Evolutionary conservation across 768 basidiomycete species (phyloP).

Genomic region (Naganishia vaughanmartiniae): DNA sequence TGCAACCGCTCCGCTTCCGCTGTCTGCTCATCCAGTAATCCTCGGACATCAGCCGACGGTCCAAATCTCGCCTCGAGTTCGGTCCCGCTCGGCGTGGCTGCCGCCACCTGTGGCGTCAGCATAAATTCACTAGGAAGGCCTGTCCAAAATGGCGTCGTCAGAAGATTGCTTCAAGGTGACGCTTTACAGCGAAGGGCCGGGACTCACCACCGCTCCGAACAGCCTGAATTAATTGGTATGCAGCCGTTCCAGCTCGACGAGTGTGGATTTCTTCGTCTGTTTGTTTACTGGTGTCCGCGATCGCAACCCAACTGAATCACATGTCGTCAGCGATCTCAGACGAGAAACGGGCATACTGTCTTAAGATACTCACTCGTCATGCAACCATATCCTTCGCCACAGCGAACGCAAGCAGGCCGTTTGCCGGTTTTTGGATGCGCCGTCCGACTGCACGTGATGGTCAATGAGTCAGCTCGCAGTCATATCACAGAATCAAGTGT

Average conservation of each 20-base stretch:
- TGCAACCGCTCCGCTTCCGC: conserved; percentile 21
- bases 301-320: conserved; percentile 11
- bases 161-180: not conserved
- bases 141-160: not conserved
- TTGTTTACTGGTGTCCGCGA: conserved; percentile 18
- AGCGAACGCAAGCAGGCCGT: conserved; percentile 16
- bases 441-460: not conserved
- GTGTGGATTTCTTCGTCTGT: conserved; percentile 19
- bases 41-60: conserved; percentile 2
- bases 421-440: conserved; percentile 6
- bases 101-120: conserved; percentile 9
- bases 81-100: not conserved
- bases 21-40: conserved; percentile 14
- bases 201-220: not conserved
- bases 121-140: conserved; percentile 7
- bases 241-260: conserved; percentile 4
- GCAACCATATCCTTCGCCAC: conserved; percentile 24
- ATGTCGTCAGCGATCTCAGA: not conserved
- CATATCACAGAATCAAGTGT: not conserved
- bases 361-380: conserved; percentile 24
- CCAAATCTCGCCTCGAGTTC: conserved; percentile 23
- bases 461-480: not conserved
- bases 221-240: conserved; percentile 20
- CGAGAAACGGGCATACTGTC: no score
- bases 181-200: not conserved